Conservation (phyloP, 768 basidiomycete species). For the Collybia nuda region DNA sequence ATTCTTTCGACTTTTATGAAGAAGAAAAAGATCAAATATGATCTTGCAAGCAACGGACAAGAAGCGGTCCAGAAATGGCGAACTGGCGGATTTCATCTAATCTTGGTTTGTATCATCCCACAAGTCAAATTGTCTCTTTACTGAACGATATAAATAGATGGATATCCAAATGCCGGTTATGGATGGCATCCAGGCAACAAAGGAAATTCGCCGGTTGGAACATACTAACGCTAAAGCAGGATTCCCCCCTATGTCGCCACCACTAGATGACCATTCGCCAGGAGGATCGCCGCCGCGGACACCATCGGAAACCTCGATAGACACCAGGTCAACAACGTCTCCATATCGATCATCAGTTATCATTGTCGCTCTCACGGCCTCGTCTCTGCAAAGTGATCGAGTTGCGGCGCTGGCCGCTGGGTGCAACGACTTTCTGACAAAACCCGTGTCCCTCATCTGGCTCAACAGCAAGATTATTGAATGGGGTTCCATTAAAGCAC, state of each 20-base stretch:
- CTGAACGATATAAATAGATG: slow-evolving; percentile 62
- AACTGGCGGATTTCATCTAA: slow-evolving; percentile 91
- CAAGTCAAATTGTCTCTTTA: neutral
- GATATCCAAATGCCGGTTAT: slow-evolving; percentile 99
- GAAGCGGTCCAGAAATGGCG: slow-evolving; percentile 97
- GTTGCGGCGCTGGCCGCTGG: slow-evolving; percentile 97
- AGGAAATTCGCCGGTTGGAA: slow-evolving; percentile 89
- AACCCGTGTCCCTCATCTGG: slow-evolving; percentile 94
- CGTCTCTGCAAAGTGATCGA: slow-evolving; percentile 91
- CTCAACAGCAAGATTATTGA: slow-evolving; percentile 98
- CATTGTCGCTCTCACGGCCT: slow-evolving; percentile 98
- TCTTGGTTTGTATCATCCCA: slow-evolving; percentile 64
- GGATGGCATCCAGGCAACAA: slow-evolving; percentile 97
- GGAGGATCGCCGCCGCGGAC: slow-evolving; percentile 32
- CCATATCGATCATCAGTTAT: slow-evolving; percentile 94
- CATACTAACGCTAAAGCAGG: slow-evolving; percentile 62
- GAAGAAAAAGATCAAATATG: slow-evolving; percentile 93
- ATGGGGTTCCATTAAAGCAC: slow-evolving; percentile 96
- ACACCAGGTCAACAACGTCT: slow-evolving; percentile 48
- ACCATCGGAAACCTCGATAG: slow-evolving; percentile 53
- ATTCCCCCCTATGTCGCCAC: slow-evolving; percentile 69
- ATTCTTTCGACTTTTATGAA: slow-evolving; percentile 97
- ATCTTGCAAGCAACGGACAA: slow-evolving; percentile 90
- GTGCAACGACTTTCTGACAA: slow-evolving; percentile 98
- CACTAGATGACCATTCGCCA: slow-evolving; percentile 38